Evolutionary conservation across 805 yeast species (phyloP).

Genomic region (Kodamaea kaohsiungensis): DNA sequence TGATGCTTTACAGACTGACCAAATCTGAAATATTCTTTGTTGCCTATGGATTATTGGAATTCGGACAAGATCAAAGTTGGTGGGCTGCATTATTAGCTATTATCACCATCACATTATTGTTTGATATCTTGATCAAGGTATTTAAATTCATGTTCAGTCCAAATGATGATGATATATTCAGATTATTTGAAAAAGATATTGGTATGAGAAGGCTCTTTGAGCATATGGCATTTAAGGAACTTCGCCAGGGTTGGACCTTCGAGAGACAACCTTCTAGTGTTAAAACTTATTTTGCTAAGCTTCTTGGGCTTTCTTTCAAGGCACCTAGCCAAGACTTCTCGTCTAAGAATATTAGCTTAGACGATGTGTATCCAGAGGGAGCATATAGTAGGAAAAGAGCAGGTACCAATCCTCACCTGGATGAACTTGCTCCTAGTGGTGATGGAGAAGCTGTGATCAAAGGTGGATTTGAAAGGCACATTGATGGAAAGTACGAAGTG

Average conservation of each 20-base stretch:
- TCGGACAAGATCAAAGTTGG: slow-evolving; percentile 81
- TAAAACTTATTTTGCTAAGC: slow-evolving; percentile 7
- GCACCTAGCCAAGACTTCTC: not conserved
- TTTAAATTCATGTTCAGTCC: slow-evolving; percentile 58
- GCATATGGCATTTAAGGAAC: slow-evolving; percentile 65
- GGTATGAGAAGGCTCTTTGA: slow-evolving; percentile 71
- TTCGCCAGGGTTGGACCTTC: slow-evolving; percentile 80
- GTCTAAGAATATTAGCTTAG: not conserved
- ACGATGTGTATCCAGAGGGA: slow-evolving; percentile 16
- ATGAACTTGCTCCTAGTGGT: slow-evolving; percentile 54
- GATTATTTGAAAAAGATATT: slow-evolving; percentile 69
- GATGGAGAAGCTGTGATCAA: slow-evolving; percentile 29
- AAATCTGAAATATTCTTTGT: slow-evolving; percentile 64
- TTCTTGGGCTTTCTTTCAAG: slow-evolving; percentile 8
- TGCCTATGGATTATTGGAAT: slow-evolving; percentile 64
- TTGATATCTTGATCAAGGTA: slow-evolving; percentile 67
- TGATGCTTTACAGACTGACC: slow-evolving; percentile 59
- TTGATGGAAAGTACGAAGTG: slow-evolving; percentile 49
- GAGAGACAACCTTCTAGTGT: slow-evolving; percentile 44
- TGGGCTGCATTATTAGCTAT: slow-evolving; percentile 77
- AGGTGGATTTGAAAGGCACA: slow-evolving; percentile 28
- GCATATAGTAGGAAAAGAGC: slow-evolving; percentile 49
- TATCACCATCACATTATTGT: slow-evolving; percentile 55
- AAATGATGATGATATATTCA: slow-evolving; percentile 78
- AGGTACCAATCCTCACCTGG: slow-evolving; percentile 45